Base-by-base conservation (phyloP, 2,329 filamentous ascomycete species). In the Sporothrix pallida region DNA sequence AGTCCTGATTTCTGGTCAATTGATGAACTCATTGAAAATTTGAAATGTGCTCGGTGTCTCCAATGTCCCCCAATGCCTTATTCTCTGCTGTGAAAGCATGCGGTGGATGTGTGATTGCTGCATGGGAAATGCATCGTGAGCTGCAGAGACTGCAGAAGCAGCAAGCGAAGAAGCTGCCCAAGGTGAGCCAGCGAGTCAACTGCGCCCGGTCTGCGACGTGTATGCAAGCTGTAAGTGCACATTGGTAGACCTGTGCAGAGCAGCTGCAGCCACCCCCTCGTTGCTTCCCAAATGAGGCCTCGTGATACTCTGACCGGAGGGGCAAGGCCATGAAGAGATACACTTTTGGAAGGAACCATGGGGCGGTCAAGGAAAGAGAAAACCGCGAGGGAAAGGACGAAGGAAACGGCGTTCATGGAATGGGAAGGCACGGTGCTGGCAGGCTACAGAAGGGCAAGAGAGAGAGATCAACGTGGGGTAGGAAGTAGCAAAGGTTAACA, bases 201-300 rank as follows among this genome's bases (percentile, higher is more conserved):
- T 70, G 52, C 31, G 15, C 17, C 31, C 20, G 17, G 48, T 31
- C 67, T 54, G 67, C 48, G 31, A 56, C 26, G 50, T 10, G 44
- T 42, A 42, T 54, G 50, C 68, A 70, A 20, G 50, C 9, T 44
- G 5, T 7, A 50, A n/a, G 17, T 44, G 67, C 67, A 44, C 42
- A 4, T 44, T 31, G 26, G 17, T n/a, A 56, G 50, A 15, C 12
- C 48, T 23, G 15, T 44, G 67, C 67, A 70, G 50, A 13, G 7
- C 10, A 42, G 50, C 67, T 70, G 68, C 68, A 58, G 68, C 52
- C 50, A 58, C 68, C 68, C 65, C 67, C 67, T 70, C 68, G 50
- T 58, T 31, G 37, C 20, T 48, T 70, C 37, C 68, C 50, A 60
- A 12, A 54, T 5, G 26, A 70, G 37, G 68, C 20, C 68, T 46